Evolutionary conservation across 2,329 filamentous ascomycete genomes (phyloP), one percentile per base, ranked within the genome.

Genomic region (Exophiala bonariae): DNA sequence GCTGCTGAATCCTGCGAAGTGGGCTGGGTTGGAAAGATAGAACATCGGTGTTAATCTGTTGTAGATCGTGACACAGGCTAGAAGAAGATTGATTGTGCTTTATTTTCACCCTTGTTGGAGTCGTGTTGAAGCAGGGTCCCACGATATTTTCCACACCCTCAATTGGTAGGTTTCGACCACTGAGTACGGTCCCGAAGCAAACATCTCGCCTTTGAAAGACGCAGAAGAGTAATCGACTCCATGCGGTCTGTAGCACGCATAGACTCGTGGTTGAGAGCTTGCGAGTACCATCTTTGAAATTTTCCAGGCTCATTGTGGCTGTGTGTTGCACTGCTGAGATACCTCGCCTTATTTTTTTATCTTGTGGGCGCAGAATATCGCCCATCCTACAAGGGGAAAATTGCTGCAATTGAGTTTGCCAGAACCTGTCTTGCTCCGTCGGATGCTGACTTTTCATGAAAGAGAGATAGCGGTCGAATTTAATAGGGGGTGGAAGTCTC

Each of bases 111-210:
- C 89, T 79, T 2, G 90, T 62, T 0, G 91, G 89, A 10, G 96
- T 68, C 0, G 91, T 95, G 62, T 96, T 96, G 74, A 96, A 96
- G 63, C 89, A 95, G 0, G 91, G 91, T 0, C 88, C 89, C n/a
- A 95, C 80, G 4, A 96, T 77, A 3, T 76, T 73, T 30, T 91
- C 83, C 9, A 92, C 72, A 0, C 78, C 79, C 4, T 85, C 77
- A 2, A 91, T 65, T 0, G 80, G 69, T 8, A 88, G 63, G 1
- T 83, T 85, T 6, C 91, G 82, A 1, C 91, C 90, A 60, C 82
- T 91, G 46, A 92, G 78, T 2, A 96, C 85, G 58, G 89, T 93
- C 1, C 92, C 91, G 60, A 96, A 96, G 63, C 88, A 93, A 4
- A 96, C 60, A 59, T 96, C 90, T 0, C 70, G 63, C 4, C 72